Base-by-base conservation (phyloP, 192 early-diverging fungal genomes). In the Backusella psychrophila region DNA sequence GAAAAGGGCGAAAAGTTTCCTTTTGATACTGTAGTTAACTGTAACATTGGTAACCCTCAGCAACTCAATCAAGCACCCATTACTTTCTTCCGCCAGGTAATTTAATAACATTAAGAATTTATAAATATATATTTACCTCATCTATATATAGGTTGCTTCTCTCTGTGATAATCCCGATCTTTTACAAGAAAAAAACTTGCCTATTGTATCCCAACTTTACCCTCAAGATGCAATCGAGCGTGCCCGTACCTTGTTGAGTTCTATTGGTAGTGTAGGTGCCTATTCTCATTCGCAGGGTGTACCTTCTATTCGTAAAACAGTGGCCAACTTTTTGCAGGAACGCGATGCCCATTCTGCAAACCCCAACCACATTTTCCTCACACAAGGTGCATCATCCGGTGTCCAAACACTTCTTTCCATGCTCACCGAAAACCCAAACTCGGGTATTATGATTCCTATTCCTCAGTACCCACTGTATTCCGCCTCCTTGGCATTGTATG, bases 391-490 rank as follows among this genome's bases (percentile, higher is more conserved):
- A 9, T 95, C 93, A 35, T 89, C 93, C 23, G 98, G 94, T 59
- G 95, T 99, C 19, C 96, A 99, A 84, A 87, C 90, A 0, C 90
- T 97, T 65, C 87, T 99, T 33, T 94, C 98, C 81, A 89, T 94
- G 76, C 81, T 98, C 23, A 93, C 96, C 42, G 84, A 92, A 46
- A 78, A 93, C 80, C 73, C 76, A 29, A 87, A 94, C 36, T 93
- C 95, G 44, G 98, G 98, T 34, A 94, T 99, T 77, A 96, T 99
- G 97, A 98, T 98, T 75, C 98, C 98, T 23, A 96, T 99, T 65
- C 98, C 98, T 33, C 98, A 99, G 79, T 99, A 99, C 81, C 98
- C 98, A 65, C 90, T 99, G 29, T 99, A 99, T 87, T 94, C 94
- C 15, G 98, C 96, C 31, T 92, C 95, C 0, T 87, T 99, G 68